Evolutionary conservation across 805 yeast genomes (phyloP).

Genomic region (Wickerhamiella allomyrinae): DNA sequence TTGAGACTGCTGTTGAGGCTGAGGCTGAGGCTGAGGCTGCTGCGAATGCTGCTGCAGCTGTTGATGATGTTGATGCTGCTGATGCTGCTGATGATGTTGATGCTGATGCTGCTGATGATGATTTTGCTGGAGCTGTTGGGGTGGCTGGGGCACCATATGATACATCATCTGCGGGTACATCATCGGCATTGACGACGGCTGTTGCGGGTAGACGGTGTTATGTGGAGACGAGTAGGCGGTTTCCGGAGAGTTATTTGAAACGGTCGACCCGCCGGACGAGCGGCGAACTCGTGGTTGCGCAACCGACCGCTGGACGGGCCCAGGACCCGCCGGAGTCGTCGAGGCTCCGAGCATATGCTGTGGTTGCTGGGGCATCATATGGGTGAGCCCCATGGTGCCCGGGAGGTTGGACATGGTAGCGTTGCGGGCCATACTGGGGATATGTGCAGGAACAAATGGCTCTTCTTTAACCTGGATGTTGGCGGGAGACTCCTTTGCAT

Average conservation of each 20-base stretch:
- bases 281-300: no score
- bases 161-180: neutral
- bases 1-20: neutral
- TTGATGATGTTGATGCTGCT: neutral
- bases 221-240: neutral
- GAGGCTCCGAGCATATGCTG: no score
- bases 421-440: no score
- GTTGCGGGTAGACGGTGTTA: neutral
- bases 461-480: no score
- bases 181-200: neutral
- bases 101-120: neutral
- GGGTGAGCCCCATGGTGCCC: no score
- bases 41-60: neutral
- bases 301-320: no score
- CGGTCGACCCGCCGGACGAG: neutral
- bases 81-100: constrained; percentile 2
- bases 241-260: neutral
- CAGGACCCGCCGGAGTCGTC: no score
- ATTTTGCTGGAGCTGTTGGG: neutral
- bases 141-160: no score
- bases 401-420: no score
- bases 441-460: no score
- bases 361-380: neutral
- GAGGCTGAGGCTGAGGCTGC: neutral
- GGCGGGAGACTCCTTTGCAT: no score